phyloP scores from a whole-genome alignment of 73 alveolate genomes.

The Durusdinium trenchii region DNA sequence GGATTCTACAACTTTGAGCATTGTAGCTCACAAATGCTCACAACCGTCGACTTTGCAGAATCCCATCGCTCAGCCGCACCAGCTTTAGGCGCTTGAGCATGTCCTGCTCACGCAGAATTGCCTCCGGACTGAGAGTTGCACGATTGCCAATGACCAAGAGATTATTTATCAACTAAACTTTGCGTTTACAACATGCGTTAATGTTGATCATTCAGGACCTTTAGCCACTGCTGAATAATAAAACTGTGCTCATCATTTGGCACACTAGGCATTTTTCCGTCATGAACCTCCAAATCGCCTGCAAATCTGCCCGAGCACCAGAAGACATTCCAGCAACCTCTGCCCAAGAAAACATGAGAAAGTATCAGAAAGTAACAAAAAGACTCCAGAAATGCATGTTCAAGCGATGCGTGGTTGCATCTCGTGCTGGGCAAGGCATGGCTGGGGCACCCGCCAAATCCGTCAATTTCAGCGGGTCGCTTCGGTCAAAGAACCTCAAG shows the following conservation, averaged over 20 bases:
- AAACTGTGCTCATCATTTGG: too few species aligned
- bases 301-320: slow-evolving; percentile 42
- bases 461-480: slow-evolving; percentile 37
- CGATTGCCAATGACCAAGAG: neutral
- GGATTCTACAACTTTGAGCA: too few species aligned
- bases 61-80: slow-evolving; percentile 4
- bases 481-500: slow-evolving; percentile 28
- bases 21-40: too few species aligned
- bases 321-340: slow-evolving; percentile 64
- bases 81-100: slow-evolving; percentile 20
- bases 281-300: too few species aligned
- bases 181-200: too few species aligned
- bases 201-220: too few species aligned
- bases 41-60: neutral
- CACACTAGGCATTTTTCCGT: too few species aligned
- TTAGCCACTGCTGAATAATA: too few species aligned
- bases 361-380: neutral
- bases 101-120: slow-evolving; percentile 39
- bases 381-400: too few species aligned
- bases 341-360: neutral
- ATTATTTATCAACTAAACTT: neutral
- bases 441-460: slow-evolving; percentile 34
- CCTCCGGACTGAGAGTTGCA: neutral
- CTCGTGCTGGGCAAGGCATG: neutral
- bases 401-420: too few species aligned